phyloP scores from a whole-genome alignment of 169 alveolate genomes.

The Eimeria brunetti region DNA sequence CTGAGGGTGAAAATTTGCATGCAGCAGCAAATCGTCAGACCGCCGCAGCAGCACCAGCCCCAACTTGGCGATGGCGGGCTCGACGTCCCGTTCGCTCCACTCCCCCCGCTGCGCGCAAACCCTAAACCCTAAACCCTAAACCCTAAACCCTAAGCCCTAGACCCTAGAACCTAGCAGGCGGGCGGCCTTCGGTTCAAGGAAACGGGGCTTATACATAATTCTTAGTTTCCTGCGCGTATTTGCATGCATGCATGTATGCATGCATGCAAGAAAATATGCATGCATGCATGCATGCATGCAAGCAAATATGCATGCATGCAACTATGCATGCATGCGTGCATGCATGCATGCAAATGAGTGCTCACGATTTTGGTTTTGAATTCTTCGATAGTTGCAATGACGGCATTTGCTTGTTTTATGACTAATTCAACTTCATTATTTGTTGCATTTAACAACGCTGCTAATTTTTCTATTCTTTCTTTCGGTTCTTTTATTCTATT shows the following conservation, averaged over 20 bases:
- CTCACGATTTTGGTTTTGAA: constrained; percentile 88
- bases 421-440: constrained; percentile 94
- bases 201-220: no score
- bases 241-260: no score
- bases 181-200: no score
- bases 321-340: background rate
- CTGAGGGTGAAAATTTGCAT: constrained; percentile 95
- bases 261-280: background rate
- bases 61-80: constrained; percentile 90
- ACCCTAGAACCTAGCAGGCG: background rate
- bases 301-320: background rate
- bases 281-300: background rate
- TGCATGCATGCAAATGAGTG: constrained; percentile 68
- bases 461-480: constrained; percentile 90
- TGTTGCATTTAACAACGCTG: constrained; percentile 90
- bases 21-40: constrained; percentile 87
- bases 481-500: constrained; percentile 94
- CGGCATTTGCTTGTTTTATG: constrained; percentile 88
- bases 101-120: constrained; percentile 80
- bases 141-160: background rate
- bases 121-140: background rate
- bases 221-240: no score
- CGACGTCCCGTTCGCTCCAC: constrained; percentile 94
- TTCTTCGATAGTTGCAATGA: constrained; percentile 90
- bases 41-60: constrained; percentile 89